Conservation (phyloP, 768 basidiomycete species). For the Termitomyces heimii region DNA sequence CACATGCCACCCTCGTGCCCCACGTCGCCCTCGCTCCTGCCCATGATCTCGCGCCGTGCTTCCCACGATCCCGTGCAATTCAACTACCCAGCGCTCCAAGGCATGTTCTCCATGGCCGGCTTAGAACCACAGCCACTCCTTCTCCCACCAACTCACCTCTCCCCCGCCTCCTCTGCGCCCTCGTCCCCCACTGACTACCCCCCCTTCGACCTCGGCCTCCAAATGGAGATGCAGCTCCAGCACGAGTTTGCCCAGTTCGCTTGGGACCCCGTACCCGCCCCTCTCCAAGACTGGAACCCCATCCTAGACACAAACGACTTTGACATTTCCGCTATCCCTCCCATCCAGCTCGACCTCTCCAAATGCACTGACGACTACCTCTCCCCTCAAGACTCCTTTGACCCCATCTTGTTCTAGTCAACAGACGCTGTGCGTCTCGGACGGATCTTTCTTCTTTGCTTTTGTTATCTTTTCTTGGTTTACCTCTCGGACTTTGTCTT, state of each 20-base stretch:
- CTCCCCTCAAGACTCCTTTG: too few species aligned
- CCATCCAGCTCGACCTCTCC: conserved; percentile 53
- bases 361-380: conserved; percentile 22
- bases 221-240: conserved; percentile 33
- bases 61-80: conserved; percentile 43
- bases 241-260: conserved; percentile 29
- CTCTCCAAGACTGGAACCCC: too few species aligned
- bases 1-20: conserved; percentile 51
- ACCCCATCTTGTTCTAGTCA: too few species aligned
- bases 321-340: conserved; percentile 58
- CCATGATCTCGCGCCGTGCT: conserved; percentile 57
- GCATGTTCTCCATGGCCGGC: conserved; percentile 35
- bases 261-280: conserved; percentile 26
- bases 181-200: conserved; percentile 29
- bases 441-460: too few species aligned
- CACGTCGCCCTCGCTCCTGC: conserved; percentile 50
- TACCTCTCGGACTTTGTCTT: too few species aligned
- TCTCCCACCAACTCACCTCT: conserved; percentile 26
- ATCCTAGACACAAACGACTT: conserved; percentile 56
- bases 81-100: conserved; percentile 37
- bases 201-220: conserved; percentile 18
- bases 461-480: too few species aligned
- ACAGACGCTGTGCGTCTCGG: too few species aligned
- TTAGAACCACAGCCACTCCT: too few species aligned
- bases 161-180: conserved; percentile 39